Evolutionary conservation across 495 filamentous ascomycete genomes (phyloP).

Genomic region (Lophiostoma macrostomum): DNA sequence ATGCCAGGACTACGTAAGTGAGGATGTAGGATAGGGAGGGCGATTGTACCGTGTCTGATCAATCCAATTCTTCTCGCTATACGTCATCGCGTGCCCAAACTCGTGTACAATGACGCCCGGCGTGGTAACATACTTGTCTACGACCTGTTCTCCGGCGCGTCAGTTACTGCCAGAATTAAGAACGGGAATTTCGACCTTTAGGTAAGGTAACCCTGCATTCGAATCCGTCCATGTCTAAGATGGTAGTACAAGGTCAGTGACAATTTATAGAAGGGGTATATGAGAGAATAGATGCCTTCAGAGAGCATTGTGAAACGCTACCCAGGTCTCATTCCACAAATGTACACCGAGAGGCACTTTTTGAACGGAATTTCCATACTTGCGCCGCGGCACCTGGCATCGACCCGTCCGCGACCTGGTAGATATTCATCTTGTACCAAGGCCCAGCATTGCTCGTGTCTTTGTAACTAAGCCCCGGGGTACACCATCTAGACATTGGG

Average conservation of each 20-base stretch:
- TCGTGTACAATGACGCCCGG: constrained; percentile 46
- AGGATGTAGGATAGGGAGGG: neutral
- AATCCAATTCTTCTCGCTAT: constrained; percentile 45
- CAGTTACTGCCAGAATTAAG: no score
- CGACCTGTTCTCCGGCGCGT: no score
- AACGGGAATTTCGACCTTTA: no score
- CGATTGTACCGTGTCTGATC: constrained; percentile 37
- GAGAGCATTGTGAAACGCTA: no score
- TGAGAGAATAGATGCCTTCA: no score
- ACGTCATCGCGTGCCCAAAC: constrained; percentile 47
- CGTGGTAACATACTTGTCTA: constrained; percentile 42
- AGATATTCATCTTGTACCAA: constrained; percentile 48
- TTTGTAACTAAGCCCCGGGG: constrained; percentile 43
- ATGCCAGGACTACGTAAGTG: no score
- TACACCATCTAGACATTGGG: no score
- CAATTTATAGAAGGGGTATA: neutral
- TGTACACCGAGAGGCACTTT: no score
- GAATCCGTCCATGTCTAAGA: constrained; percentile 35
- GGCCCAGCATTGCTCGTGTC: constrained; percentile 40
- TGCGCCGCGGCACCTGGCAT: constrained; percentile 45
- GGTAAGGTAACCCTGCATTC: constrained; percentile 41
- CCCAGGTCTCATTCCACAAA: no score
- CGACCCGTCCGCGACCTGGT: constrained; percentile 35
- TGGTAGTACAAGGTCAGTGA: neutral
- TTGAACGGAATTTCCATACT: no score